Evolutionary conservation across 345 rosid genomes (phyloP), one percentile per base, ranked within the genome.

Genomic region (Populus ilicifolia): DNA sequence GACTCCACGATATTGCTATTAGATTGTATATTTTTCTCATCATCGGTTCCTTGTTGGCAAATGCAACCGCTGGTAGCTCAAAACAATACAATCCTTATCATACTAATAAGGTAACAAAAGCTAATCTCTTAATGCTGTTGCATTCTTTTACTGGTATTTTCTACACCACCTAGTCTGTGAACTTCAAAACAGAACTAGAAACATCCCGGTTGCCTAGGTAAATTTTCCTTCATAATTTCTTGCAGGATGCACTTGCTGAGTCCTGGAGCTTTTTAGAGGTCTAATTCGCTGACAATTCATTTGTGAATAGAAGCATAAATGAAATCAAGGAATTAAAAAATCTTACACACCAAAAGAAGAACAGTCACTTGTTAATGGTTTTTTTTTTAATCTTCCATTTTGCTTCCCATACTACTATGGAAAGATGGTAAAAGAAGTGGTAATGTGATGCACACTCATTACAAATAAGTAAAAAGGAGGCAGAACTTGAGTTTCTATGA

Each of bases 91-190:
- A 20, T 36, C 10, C 27, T 36, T 70, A 46, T 67, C 72, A 39
- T 44, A 2, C 48, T 39, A 50, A 66, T 25, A 74, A 75, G 87
- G 84, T 81, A 76, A 79, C 21, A 64, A 38, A 52, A 68, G 30
- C 10, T 33, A 17, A 44, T 17, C 10, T 76, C 21, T 27, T 70
- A 8, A 41, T 27, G 73, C 20, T 35, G 9, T 35, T 5, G 46
- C 29, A 12, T 16, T 38, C 6, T 13, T 72, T 71, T 71, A 5
- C 2, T 65, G 39, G 17, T 33, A 61, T 71, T 29, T 20, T 21
- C 21, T 29, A 69, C 9, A 3, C 46, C 54, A 12, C 3, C 54
- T 30, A 38, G 8, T 8, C 17, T 41, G 25, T 41, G 23, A 61
- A 62, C 21, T 63, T 63, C 23, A 20, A 30, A 48, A 46, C 18